Evolutionary conservation across 257 asterid genomes (phyloP), one percentile per base, ranked within the genome.

Genomic region (Haberlea rhodopensis): DNA sequence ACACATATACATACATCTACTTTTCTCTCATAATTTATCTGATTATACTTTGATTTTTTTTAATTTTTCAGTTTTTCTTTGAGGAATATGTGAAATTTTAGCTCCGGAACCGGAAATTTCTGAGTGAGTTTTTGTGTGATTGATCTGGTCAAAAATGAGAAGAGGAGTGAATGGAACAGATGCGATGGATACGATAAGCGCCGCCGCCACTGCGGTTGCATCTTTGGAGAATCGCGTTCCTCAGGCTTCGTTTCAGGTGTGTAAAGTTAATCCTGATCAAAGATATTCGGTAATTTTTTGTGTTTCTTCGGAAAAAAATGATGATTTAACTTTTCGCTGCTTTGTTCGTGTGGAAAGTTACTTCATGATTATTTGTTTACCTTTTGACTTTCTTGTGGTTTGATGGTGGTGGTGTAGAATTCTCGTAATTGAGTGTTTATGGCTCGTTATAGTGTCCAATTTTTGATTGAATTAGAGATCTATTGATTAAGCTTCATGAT

Each of bases 171-270:
- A 73, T 73, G 80, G 74, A 66, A 24, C 66, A 64, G 83, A 71
- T 71, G 78, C 95, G 62, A 27, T 79, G 76, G 96, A 89, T 57
- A 85, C 96, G 25, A 84, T 91, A 55, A 83, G 71, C 90, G 98
- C 98, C 60, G 98, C 98, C 74, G 98, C 98, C 45, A 69, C 86
- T 28, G 95, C 88, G 74, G 89, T 91, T 85, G 94, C 95, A 27
- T 82, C 86, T 22, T 82, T 74, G 11, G 89, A 85, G 76, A 69
- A 73, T 73, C 96, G 92, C 60, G 74, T 60, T 53, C 81, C 82
- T 65, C 88, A 75, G 20, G 76, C 74, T 72, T 79, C 84, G 22
- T 66, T 68, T 74, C 95, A 84, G 95, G 97, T 85, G 73, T 7
- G 24, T 45, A 37, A 18, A 25, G 60, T 9, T 26, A 2, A 57